Conservation (phyloP, 2,329 filamentous ascomycete species). For the Mycosphaerella arachidis region DNA sequence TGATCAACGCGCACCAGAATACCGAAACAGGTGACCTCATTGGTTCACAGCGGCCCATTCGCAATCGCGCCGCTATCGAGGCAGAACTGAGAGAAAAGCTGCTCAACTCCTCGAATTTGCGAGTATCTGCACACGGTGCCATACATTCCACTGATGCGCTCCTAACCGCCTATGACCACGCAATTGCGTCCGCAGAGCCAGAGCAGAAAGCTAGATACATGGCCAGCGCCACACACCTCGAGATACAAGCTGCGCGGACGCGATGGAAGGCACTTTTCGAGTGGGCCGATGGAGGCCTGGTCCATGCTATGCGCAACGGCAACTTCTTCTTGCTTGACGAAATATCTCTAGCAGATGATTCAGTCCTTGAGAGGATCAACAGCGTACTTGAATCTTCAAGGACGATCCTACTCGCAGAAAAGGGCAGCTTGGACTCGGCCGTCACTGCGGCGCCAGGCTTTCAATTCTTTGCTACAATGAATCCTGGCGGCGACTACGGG, state of each 20-base stretch:
- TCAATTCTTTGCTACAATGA: conserved; percentile 98
- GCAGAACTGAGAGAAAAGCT: conserved; percentile 63
- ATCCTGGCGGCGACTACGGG: conserved; percentile 95
- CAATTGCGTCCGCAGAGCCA: conserved; percentile 37
- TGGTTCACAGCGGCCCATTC: conserved; percentile 84
- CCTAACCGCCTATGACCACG: conserved; percentile 53
- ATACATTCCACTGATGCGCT: conserved; percentile 49
- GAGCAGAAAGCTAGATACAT: conserved; percentile 14
- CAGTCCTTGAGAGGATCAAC: conserved; percentile 91
- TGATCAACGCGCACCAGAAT: conserved; percentile 97
- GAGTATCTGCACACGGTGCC: conserved; percentile 17
- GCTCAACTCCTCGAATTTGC: conserved; percentile 31
- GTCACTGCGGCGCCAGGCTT: conserved; percentile 74
- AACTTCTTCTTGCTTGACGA: conserved; percentile 93
- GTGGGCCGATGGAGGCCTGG: conserved; percentile 90
- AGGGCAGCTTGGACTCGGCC: conserved; percentile 78
- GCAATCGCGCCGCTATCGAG: conserved; percentile 73
- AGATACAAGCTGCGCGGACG: conserved; percentile 47
- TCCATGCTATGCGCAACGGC: conserved; percentile 86
- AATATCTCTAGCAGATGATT: conserved; percentile 96
- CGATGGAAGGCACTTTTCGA: conserved; percentile 86
- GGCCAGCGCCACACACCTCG: conserved; percentile 14
- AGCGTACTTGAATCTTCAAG: conserved; percentile 88
- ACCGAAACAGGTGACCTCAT: conserved; percentile 97
- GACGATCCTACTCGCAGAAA: conserved; percentile 85